Evolutionary conservation across 176 grass and related monocot species (phyloP), one percentile per base, ranked within the genome.

Genomic region (Alloteropsis semialata): DNA sequence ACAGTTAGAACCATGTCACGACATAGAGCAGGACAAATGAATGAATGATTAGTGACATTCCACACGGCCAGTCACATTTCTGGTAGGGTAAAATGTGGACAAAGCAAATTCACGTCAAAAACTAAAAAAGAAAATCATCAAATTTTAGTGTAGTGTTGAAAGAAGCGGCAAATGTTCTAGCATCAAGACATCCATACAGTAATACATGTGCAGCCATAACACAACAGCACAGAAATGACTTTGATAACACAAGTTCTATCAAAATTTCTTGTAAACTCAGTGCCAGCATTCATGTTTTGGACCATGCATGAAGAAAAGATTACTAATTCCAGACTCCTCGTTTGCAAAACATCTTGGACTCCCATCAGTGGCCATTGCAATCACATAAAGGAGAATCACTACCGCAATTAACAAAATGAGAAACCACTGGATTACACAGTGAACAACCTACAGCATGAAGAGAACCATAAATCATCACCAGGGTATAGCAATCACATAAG

Each of bases 241-340:
- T 66, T 27, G 49, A 59, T 37, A 75, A 75, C 66, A 79, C 59
- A 79, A 51, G 67, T 83, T 89, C 58, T 74, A 79, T 87, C 84
- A 90, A 90, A 90, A 90, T 90, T 87, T 82, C 67, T 79, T 74
- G 67, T 86, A 82, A 87, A 87, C 28, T 38, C 67, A 76, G 80
- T 75, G 74, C 50, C 39, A 79, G 79, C 74, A 68, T 68, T 79
- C 84, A 83, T 60, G 68, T 36, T 79, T 79, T 54, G 60, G 73
- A 87, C 51, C 67, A 62, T 8, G 19, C 69, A 87, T 75, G 59
- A 56, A 61, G 30, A 74, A 75, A 87, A 73, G 32, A 50, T 50
- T 51, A 79, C 84, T 87, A 87, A 77, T 75, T 89, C 32, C 30
- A 89, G 30, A 80, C 84, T 82, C 82, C 77, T 87, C 44, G 50